Base-by-base conservation (phyloP, 768 basidiomycete species). In the Mrakia frigida region DNA sequence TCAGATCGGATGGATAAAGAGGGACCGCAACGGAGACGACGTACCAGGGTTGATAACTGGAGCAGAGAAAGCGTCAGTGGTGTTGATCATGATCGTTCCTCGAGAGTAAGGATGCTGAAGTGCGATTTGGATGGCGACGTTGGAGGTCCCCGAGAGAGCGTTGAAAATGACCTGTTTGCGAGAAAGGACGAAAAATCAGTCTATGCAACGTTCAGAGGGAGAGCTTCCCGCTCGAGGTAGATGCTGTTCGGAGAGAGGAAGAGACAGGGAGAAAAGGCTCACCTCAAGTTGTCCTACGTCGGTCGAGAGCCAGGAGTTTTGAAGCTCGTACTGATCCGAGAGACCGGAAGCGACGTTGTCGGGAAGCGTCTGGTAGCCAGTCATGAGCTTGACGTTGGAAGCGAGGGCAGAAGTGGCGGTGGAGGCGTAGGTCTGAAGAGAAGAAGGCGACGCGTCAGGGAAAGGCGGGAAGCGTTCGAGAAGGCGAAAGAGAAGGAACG, bases 61-160 rank as follows among this genome's bases (percentile, higher is more conserved):
- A 33, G 84, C 79, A 75, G 88, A 87, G 82, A 91, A 92, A 1
- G 88, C 84, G 75, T 87, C 86, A 23, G 86, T 84, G 4, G 88
- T 87, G 80, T 86, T 89, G 73, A 78, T 78, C n/a, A 78, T 28
- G 60, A 78, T 71, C n/a, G 77, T 70, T 21, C 77, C 77, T 39
- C 77, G 67, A 84, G 87, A 89, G 81, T 88, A 85, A 1, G 89
- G 88, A 79, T 88, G 88, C 81, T 91, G 90, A 18, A 90, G 81
- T 0, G 88, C 90, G 9, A 88, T 87, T 80, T 91, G 90, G 73
- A 92, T 85, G 6, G 85, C 85, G 67, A 90, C 68, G 83, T 35
- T 82, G 83, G 31, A 80, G 78, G 28, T 78, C 7, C 71, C 73
- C 70, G 80, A 80, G 16, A 82, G 79, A 80, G 82, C 80, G 56